Base-by-base conservation (phyloP, 2,329 filamentous ascomycete species). In the Penicillium sp. region DNA sequence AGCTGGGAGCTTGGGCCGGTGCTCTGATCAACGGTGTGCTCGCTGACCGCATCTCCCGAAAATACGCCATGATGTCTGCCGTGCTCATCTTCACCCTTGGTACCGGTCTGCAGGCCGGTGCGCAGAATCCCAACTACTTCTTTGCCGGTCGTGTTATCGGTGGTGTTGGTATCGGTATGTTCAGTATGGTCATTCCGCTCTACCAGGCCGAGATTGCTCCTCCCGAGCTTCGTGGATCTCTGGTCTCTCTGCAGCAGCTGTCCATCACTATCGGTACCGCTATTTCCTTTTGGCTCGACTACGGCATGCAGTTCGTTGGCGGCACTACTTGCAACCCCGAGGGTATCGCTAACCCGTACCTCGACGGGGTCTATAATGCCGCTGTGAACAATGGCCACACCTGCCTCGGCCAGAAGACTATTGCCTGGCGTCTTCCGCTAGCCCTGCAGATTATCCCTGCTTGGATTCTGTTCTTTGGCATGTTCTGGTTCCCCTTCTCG, bases 401-500 rank as follows among this genome's bases (percentile, higher is more conserved):
- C 13, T 75, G 79, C 69, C 46, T 59, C 30, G 70, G 62, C 2
- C 85, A 91, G 69, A 81, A 89, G 45, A 80, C 89, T 8, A 74
- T 74, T 62, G 65, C 76, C 1, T 80, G 75, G 73, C 65, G 75
- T 27, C 62, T 79, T 5, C 77, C 76, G 1, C 72, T 79, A 52
- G 63, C 74, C 10, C 63, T 80, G 4, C 78, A 80, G 56, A 76
- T 91, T 3, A 76, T 79, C 0, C 88, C 88, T 0, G 87, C 86
- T 0, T 60, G 85, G 2, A 60, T 90, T 4, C 79, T 92, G 1
- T 82, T 86, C 25, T 61, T 80, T 10, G 88, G 88, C 36, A 90
- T 91, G 80, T 89, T 88, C 10, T 89, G 88, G 72, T 89, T 91
- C 86, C 88, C 88, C 0, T 90, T 88, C 71, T 87, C 83, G 0